These are phyloP conservation scores for Cicer cuneatum DNA, from an alignment of 306 rosid species.

Conservation along the genomic window DNA sequence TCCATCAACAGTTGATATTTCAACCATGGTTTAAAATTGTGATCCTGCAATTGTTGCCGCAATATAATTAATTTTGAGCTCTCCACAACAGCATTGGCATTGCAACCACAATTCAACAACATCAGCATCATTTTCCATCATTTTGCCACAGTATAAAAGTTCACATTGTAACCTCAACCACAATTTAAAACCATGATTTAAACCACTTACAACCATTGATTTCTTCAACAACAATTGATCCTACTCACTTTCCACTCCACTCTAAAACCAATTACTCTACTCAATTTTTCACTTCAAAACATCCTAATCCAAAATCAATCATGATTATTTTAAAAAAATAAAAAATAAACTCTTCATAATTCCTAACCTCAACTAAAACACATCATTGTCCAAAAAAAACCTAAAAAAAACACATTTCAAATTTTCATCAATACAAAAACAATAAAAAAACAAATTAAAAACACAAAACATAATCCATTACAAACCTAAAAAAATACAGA, in stretches of 20 bases:
- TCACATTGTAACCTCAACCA: too few relatives aligned
- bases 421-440: too few relatives aligned
- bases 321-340: neutral
- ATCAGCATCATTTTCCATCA: too few relatives aligned
- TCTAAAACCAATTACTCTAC: neutral
- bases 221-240: neutral
- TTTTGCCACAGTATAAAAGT: too few relatives aligned
- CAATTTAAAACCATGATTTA: neutral
- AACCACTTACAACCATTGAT: neutral
- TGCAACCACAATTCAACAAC: too few relatives aligned
- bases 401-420: neutral
- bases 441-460: too few relatives aligned
- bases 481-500: too few relatives aligned
- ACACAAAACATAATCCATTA: too few relatives aligned
- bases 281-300: neutral
- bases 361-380: neutral
- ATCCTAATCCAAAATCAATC: neutral
- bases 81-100: too few relatives aligned
- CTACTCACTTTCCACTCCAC: neutral
- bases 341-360: neutral
- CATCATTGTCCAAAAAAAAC: neutral
- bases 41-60: too few relatives aligned
- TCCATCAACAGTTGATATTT: neutral
- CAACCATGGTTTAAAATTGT: neutral
- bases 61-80: too few relatives aligned